Evolutionary conservation across 805 yeast genomes (phyloP), one percentile per base, ranked within the genome.

Genomic region (Starmerella khaoyaiensis): DNA sequence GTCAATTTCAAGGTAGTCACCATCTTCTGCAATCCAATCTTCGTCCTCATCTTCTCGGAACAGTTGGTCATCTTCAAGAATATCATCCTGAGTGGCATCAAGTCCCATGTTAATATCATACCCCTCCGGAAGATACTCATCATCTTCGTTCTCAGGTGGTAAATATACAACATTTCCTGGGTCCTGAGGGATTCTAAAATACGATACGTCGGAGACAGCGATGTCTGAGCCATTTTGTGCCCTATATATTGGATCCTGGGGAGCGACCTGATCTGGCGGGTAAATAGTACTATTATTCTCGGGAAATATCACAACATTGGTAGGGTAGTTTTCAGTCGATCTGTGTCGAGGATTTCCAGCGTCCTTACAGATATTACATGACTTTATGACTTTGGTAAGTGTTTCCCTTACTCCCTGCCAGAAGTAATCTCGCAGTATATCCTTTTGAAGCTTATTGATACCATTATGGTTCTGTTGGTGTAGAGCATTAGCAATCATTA

Each of bases 321-420:
- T 11, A n/a, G n/a, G n/a, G n/a, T n/a, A n/a, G n/a, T n/a, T n/a
- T n/a, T n/a, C n/a, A n/a, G n/a, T n/a, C n/a, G n/a, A n/a, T n/a
- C 19, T 5, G 31, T 21, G 23, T 25, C 26, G 28, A 32, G 35
- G 20, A 39, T 35, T 6, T n/a, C n/a, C n/a, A n/a, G n/a, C n/a
- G 12, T 41, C 45, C 14, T 39, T 30, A 56, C 97, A 87, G 35
- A 73, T 77, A 2, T 67, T 63, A 56, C 97, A 90, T 42, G 74
- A 71, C 37, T 76, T 66, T 36, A 86, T 75, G 1, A 82, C 87
- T 21, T 74, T 72, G 1, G 79, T 75, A 1, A 81, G 95, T 0
- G 94, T 82, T 39, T 74, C 83, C 58, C 90, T 86, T 45, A 87
- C 79, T 35, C 93, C 71, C 1, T 83, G 72, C 96, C 97, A 87